phyloP scores from a whole-genome alignment of 768 basidiomycete species.

The Tulasnella sp. region DNA sequence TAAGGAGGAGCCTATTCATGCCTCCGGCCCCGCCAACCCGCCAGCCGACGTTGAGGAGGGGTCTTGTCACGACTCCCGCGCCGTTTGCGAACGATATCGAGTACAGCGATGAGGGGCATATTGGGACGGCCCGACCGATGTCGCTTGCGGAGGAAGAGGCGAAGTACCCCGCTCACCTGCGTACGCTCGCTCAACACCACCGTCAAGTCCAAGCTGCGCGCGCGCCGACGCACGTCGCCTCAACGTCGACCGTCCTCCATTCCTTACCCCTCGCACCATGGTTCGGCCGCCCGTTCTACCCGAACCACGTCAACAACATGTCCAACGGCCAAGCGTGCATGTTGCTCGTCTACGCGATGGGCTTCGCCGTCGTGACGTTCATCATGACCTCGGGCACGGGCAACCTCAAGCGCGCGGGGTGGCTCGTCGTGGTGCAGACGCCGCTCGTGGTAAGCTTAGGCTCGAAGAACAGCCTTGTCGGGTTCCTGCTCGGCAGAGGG shows the following conservation, averaged over 20 bases:
- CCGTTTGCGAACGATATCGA: neutral
- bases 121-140: neutral
- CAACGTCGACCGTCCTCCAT: conserved; percentile 53
- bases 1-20: neutral
- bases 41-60: conserved; percentile 11
- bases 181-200: neutral
- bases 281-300: conserved; percentile 50
- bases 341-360: conserved; percentile 52
- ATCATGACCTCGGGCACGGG: conserved; percentile 58
- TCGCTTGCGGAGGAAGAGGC: neutral
- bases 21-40: neutral
- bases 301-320: conserved; percentile 46
- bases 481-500: conserved; percentile 28
- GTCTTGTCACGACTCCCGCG: neutral
- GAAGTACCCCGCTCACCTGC: neutral
- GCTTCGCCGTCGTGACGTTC: conserved; percentile 53
- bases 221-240: conserved; percentile 55
- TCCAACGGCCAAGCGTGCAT: conserved; percentile 55
- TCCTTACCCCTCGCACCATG: conserved; percentile 46
- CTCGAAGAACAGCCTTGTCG: conserved; percentile 34
- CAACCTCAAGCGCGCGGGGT: conserved; percentile 55
- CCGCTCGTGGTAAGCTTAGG: conserved; percentile 32
- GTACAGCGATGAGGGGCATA: conserved; percentile 38
- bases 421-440: conserved; percentile 61
- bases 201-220: conserved; percentile 32